Base-by-base conservation (phyloP, 208 protist genomes). In the Lotmaria passim region DNA sequence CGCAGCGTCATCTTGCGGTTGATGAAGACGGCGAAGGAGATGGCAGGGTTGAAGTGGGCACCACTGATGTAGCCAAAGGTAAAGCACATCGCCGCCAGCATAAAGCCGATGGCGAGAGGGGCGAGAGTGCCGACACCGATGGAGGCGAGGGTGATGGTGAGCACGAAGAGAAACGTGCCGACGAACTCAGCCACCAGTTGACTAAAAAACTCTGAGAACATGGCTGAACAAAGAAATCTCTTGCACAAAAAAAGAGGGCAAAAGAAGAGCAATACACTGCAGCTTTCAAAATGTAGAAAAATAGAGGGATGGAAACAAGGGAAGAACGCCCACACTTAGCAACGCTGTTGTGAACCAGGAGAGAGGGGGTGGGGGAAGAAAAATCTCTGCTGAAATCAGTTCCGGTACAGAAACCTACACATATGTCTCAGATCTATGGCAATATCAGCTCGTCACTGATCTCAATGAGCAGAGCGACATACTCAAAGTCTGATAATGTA, bases 21-120 rank as follows among this genome's bases (percentile, higher is more conserved):
- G 44, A 97, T 80, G 61, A 93, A 90, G 11, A 83, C 86, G 46
- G 91, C 89, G 67, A 97, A 96, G 23, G 91, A 88, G 36, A 98
- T 89, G 34, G 92, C 93, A 0, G 95, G 95, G 66, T 98, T 98
- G 73, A 98, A 98, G 76, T 98, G 92, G 3, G 92, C 95, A 10
- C 93, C 93, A 65, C 86, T 93, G 47, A 98, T 90, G 78, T 96
- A 93, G 58, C 89, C 91, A 67, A 98, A 97, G 28, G 90, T 87
- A 74, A 96, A 97, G 67, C 89, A 90, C 80, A 98, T 88, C 6
- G 93, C 90, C 1, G 86, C 79, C 6, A 94, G 73, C 78, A 90
- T 90, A 51, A 98, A 96, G 14, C 90, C 95, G 62, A 94, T 96
- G 3, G 93, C 80, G 3, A 98, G 38, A 6, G 92, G 87, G 21